Conservation (phyloP, 2,329 filamentous ascomycete genomes). For the Diaporthe ilicicola region DNA sequence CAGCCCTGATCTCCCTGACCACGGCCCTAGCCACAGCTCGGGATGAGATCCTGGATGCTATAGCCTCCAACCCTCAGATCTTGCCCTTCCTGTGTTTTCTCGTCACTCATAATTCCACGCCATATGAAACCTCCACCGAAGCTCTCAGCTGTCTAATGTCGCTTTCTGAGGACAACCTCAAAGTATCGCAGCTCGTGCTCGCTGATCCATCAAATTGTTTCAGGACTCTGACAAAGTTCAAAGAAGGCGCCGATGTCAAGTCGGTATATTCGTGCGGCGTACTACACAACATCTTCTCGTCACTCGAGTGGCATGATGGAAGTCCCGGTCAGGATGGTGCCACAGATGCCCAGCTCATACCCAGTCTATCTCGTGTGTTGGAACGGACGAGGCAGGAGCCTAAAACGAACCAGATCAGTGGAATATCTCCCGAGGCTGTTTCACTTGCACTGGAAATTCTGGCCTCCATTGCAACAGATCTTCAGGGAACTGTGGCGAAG, state of each 20-base stretch:
- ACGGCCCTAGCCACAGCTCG: constrained; percentile 65
- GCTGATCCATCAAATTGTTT: constrained; percentile 58
- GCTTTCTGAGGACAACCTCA: constrained; percentile 67
- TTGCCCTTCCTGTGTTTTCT: constrained; percentile 64
- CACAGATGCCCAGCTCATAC: constrained; percentile 60
- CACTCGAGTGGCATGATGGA: constrained; percentile 61
- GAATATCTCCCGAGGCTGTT: constrained; percentile 54
- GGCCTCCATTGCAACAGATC: constrained; percentile 69
- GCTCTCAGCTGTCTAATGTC: constrained; percentile 64
- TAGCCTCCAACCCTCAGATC: constrained; percentile 59
- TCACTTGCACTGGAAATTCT: constrained; percentile 68
- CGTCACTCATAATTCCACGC: constrained; percentile 49
- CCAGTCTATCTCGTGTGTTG: constrained; percentile 52
- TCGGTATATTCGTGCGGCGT: constrained; percentile 67
- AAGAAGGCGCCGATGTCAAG: constrained; percentile 55
- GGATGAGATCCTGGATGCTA: constrained; percentile 66
- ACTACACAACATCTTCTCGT: constrained; percentile 68
- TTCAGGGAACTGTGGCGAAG: constrained; percentile 61
- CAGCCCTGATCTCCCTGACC: constrained; percentile 62
- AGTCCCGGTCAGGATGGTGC: constrained; percentile 56
- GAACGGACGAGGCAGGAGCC: constrained; percentile 43
- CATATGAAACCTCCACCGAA: constrained; percentile 55
- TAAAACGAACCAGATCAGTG: constrained; percentile 41
- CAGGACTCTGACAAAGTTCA: constrained; percentile 57
- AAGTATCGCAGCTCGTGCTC: constrained; percentile 62